Conservation (phyloP, 2,329 filamentous ascomycete genomes). For the Venturia effusa region DNA sequence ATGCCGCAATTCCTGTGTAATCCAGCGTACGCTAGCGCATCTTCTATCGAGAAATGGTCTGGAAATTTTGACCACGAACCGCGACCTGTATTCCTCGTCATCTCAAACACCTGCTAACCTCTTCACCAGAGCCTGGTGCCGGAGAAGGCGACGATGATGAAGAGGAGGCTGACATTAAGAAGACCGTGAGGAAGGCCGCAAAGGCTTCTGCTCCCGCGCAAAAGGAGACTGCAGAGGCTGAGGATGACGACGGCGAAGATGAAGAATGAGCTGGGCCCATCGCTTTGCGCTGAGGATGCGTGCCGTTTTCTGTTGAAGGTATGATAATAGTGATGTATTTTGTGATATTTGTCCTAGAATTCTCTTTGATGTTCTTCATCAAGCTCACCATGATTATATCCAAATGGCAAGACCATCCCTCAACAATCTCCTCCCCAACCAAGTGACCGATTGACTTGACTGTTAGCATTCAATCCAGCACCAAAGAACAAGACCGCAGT, state of each 20-base stretch:
- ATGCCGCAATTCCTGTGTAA: too few relatives aligned
- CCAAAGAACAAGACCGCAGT: conserved; percentile 8
- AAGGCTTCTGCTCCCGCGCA: conserved; percentile 10
- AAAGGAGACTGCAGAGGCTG: conserved; percentile 17
- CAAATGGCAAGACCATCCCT: too few relatives aligned
- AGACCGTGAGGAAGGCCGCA: conserved; percentile 7
- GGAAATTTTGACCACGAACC: too few relatives aligned
- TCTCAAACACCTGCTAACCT: too few relatives aligned
- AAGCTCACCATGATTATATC: too few relatives aligned
- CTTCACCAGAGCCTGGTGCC: conserved; percentile 3
- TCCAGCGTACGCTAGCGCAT: too few relatives aligned
- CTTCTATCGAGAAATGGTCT: too few relatives aligned
- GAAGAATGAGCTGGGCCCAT: conserved; percentile 13
- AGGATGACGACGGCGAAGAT: conserved; percentile 26
- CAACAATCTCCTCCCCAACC: conserved; percentile 12
- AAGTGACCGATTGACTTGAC: conserved; percentile 10
- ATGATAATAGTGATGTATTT: neutral
- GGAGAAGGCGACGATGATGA: conserved; percentile 22
- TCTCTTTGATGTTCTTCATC: too few relatives aligned
- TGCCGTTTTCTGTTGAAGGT: neutral
- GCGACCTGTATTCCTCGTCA: too few relatives aligned
- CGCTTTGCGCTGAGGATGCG: neutral
- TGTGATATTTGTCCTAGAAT: too few relatives aligned
- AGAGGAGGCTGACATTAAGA: conserved; percentile 18
- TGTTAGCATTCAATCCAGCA: conserved; percentile 7